phyloP scores from a whole-genome alignment of 768 basidiomycete genomes.

The Boletellus sp. region DNA sequence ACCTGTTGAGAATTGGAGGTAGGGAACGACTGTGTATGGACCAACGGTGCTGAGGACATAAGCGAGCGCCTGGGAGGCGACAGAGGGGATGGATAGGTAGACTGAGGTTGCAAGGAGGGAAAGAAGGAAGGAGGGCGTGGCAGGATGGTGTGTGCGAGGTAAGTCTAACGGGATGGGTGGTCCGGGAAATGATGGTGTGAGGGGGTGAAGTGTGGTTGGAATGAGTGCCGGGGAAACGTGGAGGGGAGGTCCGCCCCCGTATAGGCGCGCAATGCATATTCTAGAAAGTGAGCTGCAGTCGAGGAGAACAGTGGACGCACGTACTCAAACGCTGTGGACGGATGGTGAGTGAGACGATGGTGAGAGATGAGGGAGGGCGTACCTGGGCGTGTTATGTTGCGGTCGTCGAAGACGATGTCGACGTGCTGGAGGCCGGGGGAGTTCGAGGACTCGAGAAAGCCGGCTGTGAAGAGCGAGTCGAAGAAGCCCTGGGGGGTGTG shows the following conservation, averaged over 20 bases:
- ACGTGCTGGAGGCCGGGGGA: conserved; percentile 46
- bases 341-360: neutral
- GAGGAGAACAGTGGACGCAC: conserved; percentile 28
- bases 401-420: conserved; percentile 73
- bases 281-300: conserved; percentile 37
- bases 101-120: conserved; percentile 84
- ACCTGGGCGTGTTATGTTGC: conserved; percentile 87
- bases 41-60: conserved; percentile 71
- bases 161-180: conserved; percentile 21
- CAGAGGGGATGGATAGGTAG: conserved; percentile 76
- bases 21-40: conserved; percentile 70
- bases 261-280: conserved; percentile 81
- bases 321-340: conserved; percentile 77
- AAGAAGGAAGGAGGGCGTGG: conserved; percentile 75
- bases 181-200: conserved; percentile 62
- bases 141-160: conserved; percentile 63
- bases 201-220: conserved; percentile 63
- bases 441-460: conserved; percentile 60
- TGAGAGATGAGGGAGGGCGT: conserved; percentile 23
- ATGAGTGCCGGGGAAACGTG: conserved; percentile 61
- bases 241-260: conserved; percentile 79
- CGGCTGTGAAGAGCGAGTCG: conserved; percentile 78
- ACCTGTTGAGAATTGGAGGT: conserved; percentile 81
- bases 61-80: conserved; percentile 72
- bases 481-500: conserved; percentile 71